These are phyloP conservation scores for Fusarium sp. DNA, from an alignment of 2,329 filamentous ascomycete species.

Conservation along the genomic window DNA sequence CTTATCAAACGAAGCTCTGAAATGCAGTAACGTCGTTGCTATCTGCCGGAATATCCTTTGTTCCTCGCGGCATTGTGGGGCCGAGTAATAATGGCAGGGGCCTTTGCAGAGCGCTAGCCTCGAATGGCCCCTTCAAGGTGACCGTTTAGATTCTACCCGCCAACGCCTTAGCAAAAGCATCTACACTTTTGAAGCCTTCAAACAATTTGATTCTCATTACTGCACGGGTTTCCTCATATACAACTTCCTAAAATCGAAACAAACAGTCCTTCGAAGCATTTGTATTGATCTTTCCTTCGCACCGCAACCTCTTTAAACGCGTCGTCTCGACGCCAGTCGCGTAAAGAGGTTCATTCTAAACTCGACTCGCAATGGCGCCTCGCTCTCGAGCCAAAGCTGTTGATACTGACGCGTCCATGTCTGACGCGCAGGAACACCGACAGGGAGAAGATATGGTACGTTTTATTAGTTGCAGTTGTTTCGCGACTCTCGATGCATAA, in stretches of 20 bases:
- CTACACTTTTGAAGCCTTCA: slow-evolving; percentile 39
- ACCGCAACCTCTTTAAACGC: slow-evolving; percentile 54
- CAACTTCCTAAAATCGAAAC: slow-evolving; percentile 1
- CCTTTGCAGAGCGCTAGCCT: slow-evolving; percentile 50
- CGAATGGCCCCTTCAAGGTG: slow-evolving; percentile 51
- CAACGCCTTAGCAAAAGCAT: slow-evolving; percentile 52
- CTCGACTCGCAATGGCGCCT: slow-evolving; percentile 63
- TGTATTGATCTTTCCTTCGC: slow-evolving; percentile 25
- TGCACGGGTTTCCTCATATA: slow-evolving; percentile 16
- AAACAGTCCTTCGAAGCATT: not conserved
- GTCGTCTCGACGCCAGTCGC: slow-evolving; percentile 63
- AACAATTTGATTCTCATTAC: slow-evolving; percentile 17
- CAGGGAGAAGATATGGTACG: slow-evolving; percentile 65
- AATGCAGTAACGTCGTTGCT: slow-evolving; percentile 42
- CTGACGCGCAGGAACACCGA: slow-evolving; percentile 65
- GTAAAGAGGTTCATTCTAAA: slow-evolving; percentile 60
- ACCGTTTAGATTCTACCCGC: slow-evolving; percentile 53
- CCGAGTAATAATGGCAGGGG: slow-evolving; percentile 39
- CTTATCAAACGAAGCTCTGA: not conserved
- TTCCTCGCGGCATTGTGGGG: slow-evolving; percentile 44
- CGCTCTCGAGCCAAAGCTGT: slow-evolving; percentile 65
- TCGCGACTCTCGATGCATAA: slow-evolving; percentile 1
- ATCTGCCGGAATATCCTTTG: slow-evolving; percentile 45
- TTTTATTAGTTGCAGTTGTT: not conserved
- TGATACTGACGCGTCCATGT: slow-evolving; percentile 73